Evolutionary conservation across 305 asterid genomes (phyloP), one percentile per base, ranked within the genome.

Genomic region (Nicotiana rustica): DNA sequence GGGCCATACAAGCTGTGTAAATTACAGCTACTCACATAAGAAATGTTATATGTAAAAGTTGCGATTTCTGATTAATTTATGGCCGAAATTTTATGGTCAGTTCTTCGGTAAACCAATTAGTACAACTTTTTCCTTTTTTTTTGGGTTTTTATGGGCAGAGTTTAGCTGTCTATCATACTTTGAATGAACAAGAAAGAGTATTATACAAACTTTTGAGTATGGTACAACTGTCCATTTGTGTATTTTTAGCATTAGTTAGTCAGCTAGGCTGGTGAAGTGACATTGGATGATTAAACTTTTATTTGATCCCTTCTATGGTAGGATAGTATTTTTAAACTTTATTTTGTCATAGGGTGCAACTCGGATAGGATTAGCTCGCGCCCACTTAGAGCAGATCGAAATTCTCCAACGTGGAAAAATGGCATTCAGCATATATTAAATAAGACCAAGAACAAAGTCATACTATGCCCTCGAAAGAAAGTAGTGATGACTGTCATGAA

Each of bases 1-100:
- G 25, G 91, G 92, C 89, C 86, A 69, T 65, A 69, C 25, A 49
- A 52, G 64, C 64, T 75, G 64, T 49, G 57, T 15, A 49, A 49
- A 52, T 14, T 75, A 14, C 79, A 25, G 44, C 79, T 49, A 21
- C 29, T 75, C 79, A 75, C 12, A 73, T 25, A 49, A 21, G 29
- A 38, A 66, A 49, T 67, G 35, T 19, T 41, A 66, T 25, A 0
- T 80, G 83, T 67, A 80, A 67, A 41, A 36, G 7, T 49, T 47
- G 18, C 62, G 25, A 73, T 6, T 73, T 49, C 79, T 21, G 36
- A 49, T 73, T 73, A 49, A 14, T 7, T 49, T 49, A 73, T 73
- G 44, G 15, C 21, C 64, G 14, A 73, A 47, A 49, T 44, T 25
- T 10, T 47, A 73, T 14, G 64, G 79, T 49, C 79, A 14, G 19